Conservation (phyloP, 2,329 filamentous ascomycete genomes). For the Aspergillus tubingensis region DNA sequence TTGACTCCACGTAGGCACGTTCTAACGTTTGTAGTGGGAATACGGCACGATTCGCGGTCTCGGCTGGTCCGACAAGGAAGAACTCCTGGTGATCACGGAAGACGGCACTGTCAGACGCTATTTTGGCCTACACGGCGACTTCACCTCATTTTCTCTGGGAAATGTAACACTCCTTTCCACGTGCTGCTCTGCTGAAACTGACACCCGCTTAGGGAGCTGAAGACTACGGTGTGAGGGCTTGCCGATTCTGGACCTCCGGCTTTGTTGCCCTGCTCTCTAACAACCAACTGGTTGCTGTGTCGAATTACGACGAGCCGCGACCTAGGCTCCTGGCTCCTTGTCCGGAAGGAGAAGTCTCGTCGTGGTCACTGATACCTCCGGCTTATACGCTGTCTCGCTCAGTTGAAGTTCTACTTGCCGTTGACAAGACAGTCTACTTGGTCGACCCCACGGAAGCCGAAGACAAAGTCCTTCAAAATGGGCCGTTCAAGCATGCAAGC, state of each 20-base stretch:
- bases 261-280: slow-evolving; percentile 90
- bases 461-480: slow-evolving; percentile 86
- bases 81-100: slow-evolving; percentile 80
- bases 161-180: slow-evolving; percentile 53
- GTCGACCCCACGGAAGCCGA: slow-evolving; percentile 88
- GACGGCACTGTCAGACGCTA: slow-evolving; percentile 92
- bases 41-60: slow-evolving; percentile 83
- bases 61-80: slow-evolving; percentile 96
- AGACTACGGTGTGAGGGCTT: slow-evolving; percentile 82
- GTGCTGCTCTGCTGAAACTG: slow-evolving; percentile 1
- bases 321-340: slow-evolving; percentile 77
- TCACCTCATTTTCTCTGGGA: slow-evolving; percentile 89
- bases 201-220: slow-evolving; percentile 65
- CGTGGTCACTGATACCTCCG: slow-evolving; percentile 88
- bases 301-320: slow-evolving; percentile 85
- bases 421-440: slow-evolving; percentile 79
- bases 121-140: slow-evolving; percentile 89
- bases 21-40: slow-evolving; percentile 66
- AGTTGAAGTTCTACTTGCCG: slow-evolving; percentile 86
- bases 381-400: slow-evolving; percentile 86
- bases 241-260: slow-evolving; percentile 87
- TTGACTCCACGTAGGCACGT: background rate
- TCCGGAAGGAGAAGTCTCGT: slow-evolving; percentile 76
- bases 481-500: slow-evolving; percentile 85
- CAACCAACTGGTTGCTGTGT: slow-evolving; percentile 83